These are phyloP conservation scores for Termitomyces sp. DNA, from an alignment of 768 basidiomycete species.

Conservation along the genomic window DNA sequence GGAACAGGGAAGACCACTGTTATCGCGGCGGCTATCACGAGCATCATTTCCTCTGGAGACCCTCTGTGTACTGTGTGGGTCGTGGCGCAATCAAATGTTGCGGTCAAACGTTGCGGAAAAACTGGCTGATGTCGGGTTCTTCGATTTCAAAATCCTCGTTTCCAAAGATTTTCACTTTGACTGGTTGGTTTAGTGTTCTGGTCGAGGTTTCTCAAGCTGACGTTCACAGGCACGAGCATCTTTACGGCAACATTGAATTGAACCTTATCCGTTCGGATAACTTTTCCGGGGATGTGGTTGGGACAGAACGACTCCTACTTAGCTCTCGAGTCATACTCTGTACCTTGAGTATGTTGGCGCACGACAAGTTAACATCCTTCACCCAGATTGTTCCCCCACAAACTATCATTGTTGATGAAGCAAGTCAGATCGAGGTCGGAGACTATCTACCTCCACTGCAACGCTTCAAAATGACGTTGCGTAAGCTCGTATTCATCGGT, in stretches of 20 bases:
- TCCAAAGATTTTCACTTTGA: conserved; percentile 59
- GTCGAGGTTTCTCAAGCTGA: neutral
- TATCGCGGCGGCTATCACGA: conserved; percentile 47
- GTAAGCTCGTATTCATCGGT: conserved; percentile 49
- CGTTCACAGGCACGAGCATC: conserved; percentile 63
- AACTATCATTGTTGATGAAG: conserved; percentile 49
- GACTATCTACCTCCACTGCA: conserved; percentile 39
- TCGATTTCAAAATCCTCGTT: conserved; percentile 58
- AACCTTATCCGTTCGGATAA: conserved; percentile 48
- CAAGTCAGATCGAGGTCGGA: conserved; percentile 52
- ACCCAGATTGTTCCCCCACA: conserved; percentile 29
- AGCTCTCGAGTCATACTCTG: conserved; percentile 57
- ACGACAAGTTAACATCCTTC: conserved; percentile 20
- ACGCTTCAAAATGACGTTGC: conserved; percentile 29
- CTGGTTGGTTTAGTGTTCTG: conserved; percentile 40
- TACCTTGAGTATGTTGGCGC: conserved; percentile 64
- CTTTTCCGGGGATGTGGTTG: conserved; percentile 20
- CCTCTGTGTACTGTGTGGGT: conserved; percentile 49
- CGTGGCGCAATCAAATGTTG: conserved; percentile 72
- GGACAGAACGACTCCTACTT: conserved; percentile 22
- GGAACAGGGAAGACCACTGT: conserved; percentile 66
- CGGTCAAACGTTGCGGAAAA: conserved; percentile 84
- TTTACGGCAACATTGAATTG: conserved; percentile 46
- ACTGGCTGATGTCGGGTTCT: conserved; percentile 41
- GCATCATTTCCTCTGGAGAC: conserved; percentile 24